Base-by-base conservation (phyloP, 176 grass and related monocot species). In the Miscanthus lutarioriparius region DNA sequence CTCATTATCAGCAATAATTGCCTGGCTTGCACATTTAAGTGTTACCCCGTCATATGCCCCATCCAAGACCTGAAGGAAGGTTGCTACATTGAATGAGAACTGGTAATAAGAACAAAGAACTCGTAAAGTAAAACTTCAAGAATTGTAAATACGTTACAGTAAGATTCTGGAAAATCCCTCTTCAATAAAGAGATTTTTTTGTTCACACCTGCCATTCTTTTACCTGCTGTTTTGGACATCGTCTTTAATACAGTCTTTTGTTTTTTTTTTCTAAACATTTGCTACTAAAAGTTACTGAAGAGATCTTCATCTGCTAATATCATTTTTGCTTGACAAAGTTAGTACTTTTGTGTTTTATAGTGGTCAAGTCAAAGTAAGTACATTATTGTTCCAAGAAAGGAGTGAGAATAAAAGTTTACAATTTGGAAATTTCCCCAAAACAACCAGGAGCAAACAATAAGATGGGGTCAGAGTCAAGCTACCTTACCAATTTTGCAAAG, bases 401-500 rank as follows among this genome's bases (percentile, higher is more conserved):
- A 48, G 22, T 23, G 23, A 45, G 41, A 14, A 56, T 36, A 36
- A 15, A 26, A 26, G 7, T 54, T 26, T 64, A 38, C 8, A 74
- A 65, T 71, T 70, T 5, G 27, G 23, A 70, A 35, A 65, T 78
- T 86, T 47, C 23, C 67, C 10, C 30, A 86, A 15, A 74, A 25
- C 8, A 49, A 65, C 39, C 15, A 0, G 35, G 15, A 73, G 33
- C 37, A 78, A 93, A 88, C 64, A 84, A 80, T 58, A 75, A 80
- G 65, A 75, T 63, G 7, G 51, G 79, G 33, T 75, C 33, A 53
- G 30, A 84, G 51, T 86, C 25, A 89, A 91, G 78, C 73, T 87
- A 93, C 91, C 91, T 92, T 98, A 98, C 96, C 96, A 98, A 75
- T 98, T 98, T 98, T 1, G 70, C 93, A 85, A 95, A 90, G 80